A percentile compares a stretch with the other conserved stretches of the same genome.
Evolutionary conservation across 768 basidiomycete genomes (phyloP).

Genomic region (Termitomyces sp.): DNA sequence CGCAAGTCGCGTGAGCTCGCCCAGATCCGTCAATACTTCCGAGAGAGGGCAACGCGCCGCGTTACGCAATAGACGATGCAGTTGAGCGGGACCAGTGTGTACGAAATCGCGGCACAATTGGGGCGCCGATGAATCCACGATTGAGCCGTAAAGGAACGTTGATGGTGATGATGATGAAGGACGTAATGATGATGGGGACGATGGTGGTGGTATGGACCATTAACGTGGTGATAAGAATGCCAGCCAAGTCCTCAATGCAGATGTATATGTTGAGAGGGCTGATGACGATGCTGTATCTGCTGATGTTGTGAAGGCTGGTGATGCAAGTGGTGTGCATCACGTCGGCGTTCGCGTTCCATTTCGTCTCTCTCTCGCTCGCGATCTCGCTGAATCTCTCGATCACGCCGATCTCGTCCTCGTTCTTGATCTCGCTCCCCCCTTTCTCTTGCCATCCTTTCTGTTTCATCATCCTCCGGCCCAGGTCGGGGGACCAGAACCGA

Average conservation of each 20-base stretch:
- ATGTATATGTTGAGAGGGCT: slow-evolving; percentile 25
- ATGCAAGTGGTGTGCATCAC: slow-evolving; percentile 28
- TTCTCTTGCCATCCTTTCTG: too few relatives aligned
- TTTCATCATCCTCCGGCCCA: too few relatives aligned
- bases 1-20: too few relatives aligned
- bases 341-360: slow-evolving; percentile 20
- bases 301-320: too few relatives aligned
- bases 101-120: too few relatives aligned
- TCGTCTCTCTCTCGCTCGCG: slow-evolving; percentile 17
- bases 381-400: slow-evolving; percentile 24
- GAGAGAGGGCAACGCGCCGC: too few relatives aligned
- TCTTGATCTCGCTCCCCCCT: slow-evolving; percentile 12
- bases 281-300: too few relatives aligned
- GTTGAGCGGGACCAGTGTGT: too few relatives aligned
- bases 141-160: slow-evolving; percentile 11
- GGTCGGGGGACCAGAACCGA: too few relatives aligned
- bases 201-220: slow-evolving; percentile 42
- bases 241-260: slow-evolving; percentile 21
- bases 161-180: slow-evolving; percentile 36
- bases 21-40: too few relatives aligned
- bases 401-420: slow-evolving; percentile 14
- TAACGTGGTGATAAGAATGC: slow-evolving; percentile 28
- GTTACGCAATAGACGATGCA: too few relatives aligned
- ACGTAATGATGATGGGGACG: slow-evolving; percentile 50
- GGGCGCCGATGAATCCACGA: slow-evolving; percentile 3